A percentile compares a stretch with the other conserved stretches of the same genome.
Evolutionary conservation across 2,329 filamentous ascomycete genomes (phyloP).

Genomic region (Dothistroma pini): DNA sequence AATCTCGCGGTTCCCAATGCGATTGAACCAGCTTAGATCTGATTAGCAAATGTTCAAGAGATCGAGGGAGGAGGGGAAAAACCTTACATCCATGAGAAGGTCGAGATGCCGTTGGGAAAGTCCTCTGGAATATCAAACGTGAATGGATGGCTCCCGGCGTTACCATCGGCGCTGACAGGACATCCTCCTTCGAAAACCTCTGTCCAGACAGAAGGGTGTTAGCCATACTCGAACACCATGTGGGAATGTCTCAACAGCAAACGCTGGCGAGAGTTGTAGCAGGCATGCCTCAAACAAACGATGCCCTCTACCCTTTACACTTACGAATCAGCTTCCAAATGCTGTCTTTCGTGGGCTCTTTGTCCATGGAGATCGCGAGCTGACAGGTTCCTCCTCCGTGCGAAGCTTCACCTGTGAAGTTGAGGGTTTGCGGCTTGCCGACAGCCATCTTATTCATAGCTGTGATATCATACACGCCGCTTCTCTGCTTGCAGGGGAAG

Average conservation of each 20-base stretch:
- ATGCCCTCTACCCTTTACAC: no score
- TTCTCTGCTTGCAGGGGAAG: conserved; percentile 75
- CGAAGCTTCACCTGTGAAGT: conserved; percentile 67
- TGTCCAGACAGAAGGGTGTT: no score
- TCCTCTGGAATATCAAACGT: conserved; percentile 67
- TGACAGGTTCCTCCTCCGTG: conserved; percentile 94
- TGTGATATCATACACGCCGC: conserved; percentile 45
- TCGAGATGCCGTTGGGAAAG: conserved; percentile 70
- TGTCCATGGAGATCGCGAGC: conserved; percentile 73
- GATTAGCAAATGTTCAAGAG: neutral
- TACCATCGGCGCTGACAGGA: conserved; percentile 61
- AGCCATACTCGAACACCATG: no score
- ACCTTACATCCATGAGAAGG: conserved; percentile 76
- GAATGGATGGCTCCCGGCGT: conserved; percentile 53
- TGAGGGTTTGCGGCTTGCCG: conserved; percentile 58
- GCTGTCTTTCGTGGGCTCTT: conserved; percentile 61
- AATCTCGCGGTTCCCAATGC: conserved; percentile 77
- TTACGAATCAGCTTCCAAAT: conserved; percentile 86
- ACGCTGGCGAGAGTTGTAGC: no score
- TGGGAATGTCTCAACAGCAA: no score
- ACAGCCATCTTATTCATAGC: conserved; percentile 59
- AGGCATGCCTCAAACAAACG: no score
- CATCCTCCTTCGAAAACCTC: conserved; percentile 85
- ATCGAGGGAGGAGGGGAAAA: neutral
- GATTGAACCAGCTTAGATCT: conserved; percentile 66